phyloP scores from a whole-genome alignment of 108 stramenopile species.

The Nitzschia inconspicua region DNA sequence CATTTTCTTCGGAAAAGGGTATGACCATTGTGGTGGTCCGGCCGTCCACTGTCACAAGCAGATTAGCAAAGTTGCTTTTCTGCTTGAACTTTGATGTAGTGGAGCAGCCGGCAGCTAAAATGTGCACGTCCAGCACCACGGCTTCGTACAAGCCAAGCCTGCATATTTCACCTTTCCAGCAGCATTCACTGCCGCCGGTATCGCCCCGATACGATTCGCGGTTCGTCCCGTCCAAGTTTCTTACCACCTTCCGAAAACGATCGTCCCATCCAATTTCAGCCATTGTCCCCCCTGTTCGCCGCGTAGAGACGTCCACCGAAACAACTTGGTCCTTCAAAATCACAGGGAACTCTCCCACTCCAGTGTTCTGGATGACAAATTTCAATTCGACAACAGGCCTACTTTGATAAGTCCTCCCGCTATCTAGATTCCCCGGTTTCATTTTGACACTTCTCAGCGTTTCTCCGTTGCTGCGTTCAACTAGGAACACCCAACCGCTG shows the following conservation, averaged over 20 bases:
- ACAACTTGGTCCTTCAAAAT: conserved; percentile 57
- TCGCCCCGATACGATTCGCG: conserved; percentile 3
- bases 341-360: conserved; percentile 33
- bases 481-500: conserved; percentile 70
- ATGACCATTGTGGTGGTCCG: conserved; percentile 73
- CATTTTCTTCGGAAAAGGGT: conserved; percentile 51
- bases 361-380: conserved; percentile 79
- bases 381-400: conserved; percentile 69
- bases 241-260: conserved; percentile 51
- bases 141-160: conserved; percentile 62
- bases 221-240: conserved; percentile 42
- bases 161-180: conserved; percentile 41
- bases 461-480: conserved; percentile 85
- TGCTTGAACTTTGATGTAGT: conserved; percentile 70
- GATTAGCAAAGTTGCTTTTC: conserved; percentile 62
- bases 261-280: conserved; percentile 65
- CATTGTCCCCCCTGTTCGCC: conserved; percentile 71
- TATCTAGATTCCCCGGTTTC: conserved; percentile 1
- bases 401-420: conserved; percentile 19
- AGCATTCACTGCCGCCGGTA: conserved; percentile 1
- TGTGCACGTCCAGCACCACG: conserved; percentile 56
- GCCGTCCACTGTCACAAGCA: conserved; percentile 63
- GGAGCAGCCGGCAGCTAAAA: conserved; percentile 68
- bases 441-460: conserved; percentile 63
- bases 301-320: conserved; percentile 76